Conservation (phyloP, 331 rosid genomes). For the Rhamnella rubrinervis region DNA sequence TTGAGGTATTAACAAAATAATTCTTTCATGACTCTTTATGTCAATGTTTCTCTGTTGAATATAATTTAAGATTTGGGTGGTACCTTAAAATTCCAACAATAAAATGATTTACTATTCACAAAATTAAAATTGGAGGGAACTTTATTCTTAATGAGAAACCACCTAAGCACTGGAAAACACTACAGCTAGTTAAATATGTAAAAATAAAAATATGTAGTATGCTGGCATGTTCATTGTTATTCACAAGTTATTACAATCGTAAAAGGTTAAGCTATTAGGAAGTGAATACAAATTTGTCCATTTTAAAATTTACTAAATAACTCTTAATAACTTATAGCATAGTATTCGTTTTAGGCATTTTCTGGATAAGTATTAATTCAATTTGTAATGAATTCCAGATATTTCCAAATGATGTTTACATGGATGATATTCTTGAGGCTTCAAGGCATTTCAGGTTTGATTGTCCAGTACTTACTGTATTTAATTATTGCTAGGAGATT, state of each 20-base stretch:
- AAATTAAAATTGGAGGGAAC: no score
- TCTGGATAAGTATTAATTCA: constrained; percentile 18
- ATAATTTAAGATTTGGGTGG: neutral
- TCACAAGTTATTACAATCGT: no score
- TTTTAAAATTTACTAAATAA: neutral
- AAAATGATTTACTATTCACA: neutral
- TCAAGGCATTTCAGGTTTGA: constrained; percentile 68
- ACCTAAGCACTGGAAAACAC: neutral
- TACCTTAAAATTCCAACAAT: neutral
- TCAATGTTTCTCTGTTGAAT: constrained; percentile 14
- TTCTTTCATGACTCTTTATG: constrained; percentile 22
- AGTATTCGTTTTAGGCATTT: neutral
- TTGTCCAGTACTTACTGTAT: neutral
- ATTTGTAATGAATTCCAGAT: constrained; percentile 47
- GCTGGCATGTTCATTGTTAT: no score
- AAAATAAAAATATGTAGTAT: no score
- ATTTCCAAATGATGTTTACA: constrained; percentile 67
- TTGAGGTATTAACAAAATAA: constrained; percentile 57
- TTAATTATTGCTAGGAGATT: neutral
- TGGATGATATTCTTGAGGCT: constrained; percentile 62
- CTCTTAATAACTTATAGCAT: neutral
- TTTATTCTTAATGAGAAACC: constrained; percentile 1
- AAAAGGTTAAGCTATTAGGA: no score
- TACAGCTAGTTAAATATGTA: no score
- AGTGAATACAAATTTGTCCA: no score